Evolutionary conservation across 768 basidiomycete genomes (phyloP), one percentile per base, ranked within the genome.

Genomic region (Trametes sanguinea): DNA sequence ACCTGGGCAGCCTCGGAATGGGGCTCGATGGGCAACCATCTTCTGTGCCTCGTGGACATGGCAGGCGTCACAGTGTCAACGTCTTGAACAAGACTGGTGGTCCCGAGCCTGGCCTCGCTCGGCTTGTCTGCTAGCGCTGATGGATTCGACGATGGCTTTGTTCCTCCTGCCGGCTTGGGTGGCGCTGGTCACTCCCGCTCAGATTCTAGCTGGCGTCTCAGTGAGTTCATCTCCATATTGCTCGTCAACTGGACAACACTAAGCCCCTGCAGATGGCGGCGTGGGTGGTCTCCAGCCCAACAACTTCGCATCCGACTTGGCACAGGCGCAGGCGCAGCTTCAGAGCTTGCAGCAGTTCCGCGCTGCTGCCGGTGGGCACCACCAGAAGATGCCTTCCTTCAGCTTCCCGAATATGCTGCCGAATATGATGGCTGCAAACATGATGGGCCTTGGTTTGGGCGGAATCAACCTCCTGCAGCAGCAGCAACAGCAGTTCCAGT

Each of bases 321-420:
- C 95, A 2, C 93, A 96, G 72, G 97, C 97, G 7, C 95, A 98
- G 73, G 95, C 95, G 5, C 97, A 99, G 73, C 80, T 99, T 11
- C 92, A 94, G 71, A 96, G 95, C 67, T 80, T 99, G 56, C 94
- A 96, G 70, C 94, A 97, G 69, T 99, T 98, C 82, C 90, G 95
- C 69, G 95, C 94, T 33, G 94, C 94, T 4, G 89, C 92, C 17
- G 93, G 92, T 47, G 94, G 94, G 9, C 95, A 96, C 68, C 94
- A 96, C 73, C 88, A 93, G 73, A 96, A 96, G 80, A 94, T 97
- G 93, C 85, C 92, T 8, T 98, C 95, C 3, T 98, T 97, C 78
- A 94, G 92, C 72, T 95, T 98, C 80, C 95, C 95, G 5, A 97
- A 97, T 73, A 97, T 97, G 94, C 80, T 97, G 13, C 95, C 95